Evolutionary conservation across 2,329 filamentous ascomycete species (phyloP), one percentile per base, ranked within the genome.

Genomic region (Graphiopsis chlorocephala): DNA sequence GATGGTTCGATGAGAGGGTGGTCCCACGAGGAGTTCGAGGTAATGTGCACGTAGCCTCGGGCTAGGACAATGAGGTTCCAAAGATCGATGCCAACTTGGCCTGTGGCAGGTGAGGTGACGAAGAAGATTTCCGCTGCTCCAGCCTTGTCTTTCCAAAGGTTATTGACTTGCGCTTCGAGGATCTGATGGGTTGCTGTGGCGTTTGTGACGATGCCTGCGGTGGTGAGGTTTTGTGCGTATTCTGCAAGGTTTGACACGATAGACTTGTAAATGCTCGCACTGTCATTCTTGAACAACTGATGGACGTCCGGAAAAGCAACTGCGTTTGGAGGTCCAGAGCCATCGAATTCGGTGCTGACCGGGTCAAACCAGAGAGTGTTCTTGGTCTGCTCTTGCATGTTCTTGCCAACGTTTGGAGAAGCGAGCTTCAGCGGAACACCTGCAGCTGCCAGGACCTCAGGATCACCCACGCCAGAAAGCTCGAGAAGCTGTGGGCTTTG

Each of bases 401-500:
- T 79, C 29, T 81, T 73, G 3, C 86, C 84, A 0, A 87, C 84
- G 2, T 82, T 83, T 0, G 82, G 81, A 1, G 86, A 72, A 53
- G 84, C 77, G 1, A 79, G 75, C 0, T 82, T 71, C 3, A 83
- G 70, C 0, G 80, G 77, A 2, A 88, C 79, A 1, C 79, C 80
- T 0, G 81, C 79, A n/a, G 75, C 75, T 47, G 79, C 72, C 1
- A 89, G 79, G 8, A 86, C 69, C 0, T 77, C 71, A 2, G 77
- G 75, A 55, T 80, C 77, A 4, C 87, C 88, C 38, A 90, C 80
- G 0, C 87, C 87, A 0, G 85, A 88, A 1, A 88, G 76, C 68
- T 89, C 86, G 20, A 85, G 80, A 17, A 86, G 77, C 73, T 84
- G 85, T 5, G 82, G 88, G 12, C 84, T 86, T 71, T 83, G 82